Evolutionary conservation across 192 early-diverging fungal species (phyloP).

Genomic region (Gonapodya prolifera): DNA sequence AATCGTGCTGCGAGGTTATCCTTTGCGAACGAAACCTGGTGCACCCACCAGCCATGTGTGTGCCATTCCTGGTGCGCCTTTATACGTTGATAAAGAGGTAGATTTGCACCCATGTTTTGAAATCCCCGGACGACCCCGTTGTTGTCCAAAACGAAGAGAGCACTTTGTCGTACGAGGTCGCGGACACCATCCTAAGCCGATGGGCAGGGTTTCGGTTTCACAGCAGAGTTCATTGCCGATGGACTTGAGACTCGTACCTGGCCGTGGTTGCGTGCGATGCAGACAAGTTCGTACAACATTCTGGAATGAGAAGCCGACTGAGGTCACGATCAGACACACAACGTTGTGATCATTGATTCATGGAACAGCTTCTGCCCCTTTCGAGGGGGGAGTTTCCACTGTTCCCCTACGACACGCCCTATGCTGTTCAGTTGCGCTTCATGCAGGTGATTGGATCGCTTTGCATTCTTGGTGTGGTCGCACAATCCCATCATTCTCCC

Average conservation of each 20-base stretch:
- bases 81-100: not conserved
- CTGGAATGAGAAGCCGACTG: not conserved
- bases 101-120: not conserved
- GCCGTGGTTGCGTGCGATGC: conserved; percentile 1
- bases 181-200: not conserved
- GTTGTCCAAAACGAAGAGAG: not conserved
- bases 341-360: too few relatives aligned
- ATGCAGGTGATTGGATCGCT: not conserved
- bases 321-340: too few relatives aligned
- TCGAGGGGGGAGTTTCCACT: not conserved
- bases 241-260: not conserved
- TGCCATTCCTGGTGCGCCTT: conserved; percentile 1
- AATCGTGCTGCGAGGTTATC: too few relatives aligned
- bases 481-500: too few relatives aligned
- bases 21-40: too few relatives aligned
- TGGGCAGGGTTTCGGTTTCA: not conserved
- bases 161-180: not conserved
- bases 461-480: not conserved
- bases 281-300: not conserved
- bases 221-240: too few relatives aligned
- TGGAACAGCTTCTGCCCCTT: not conserved
- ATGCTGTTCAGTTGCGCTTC: not conserved
- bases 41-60: not conserved
- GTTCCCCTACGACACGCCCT: not conserved
- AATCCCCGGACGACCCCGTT: conserved; percentile 3